Conservation (phyloP, 2,329 filamentous ascomycete genomes). For the Ilyonectria mors-panacis region DNA sequence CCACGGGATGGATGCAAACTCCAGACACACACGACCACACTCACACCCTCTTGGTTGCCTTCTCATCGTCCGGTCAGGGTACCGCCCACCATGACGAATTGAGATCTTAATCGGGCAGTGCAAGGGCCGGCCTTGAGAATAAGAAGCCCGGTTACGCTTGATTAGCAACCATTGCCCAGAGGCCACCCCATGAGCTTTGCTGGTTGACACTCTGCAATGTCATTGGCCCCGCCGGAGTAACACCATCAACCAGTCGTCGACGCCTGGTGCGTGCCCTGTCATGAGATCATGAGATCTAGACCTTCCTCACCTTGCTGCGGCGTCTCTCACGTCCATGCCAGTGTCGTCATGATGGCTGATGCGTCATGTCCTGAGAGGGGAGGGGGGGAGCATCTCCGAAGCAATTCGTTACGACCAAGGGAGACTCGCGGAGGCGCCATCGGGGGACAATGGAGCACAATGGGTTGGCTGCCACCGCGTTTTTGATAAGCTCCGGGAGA, state of each 20-base stretch:
- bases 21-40: slow-evolving; percentile 8
- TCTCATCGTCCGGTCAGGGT: slow-evolving; percentile 16
- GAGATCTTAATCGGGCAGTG: slow-evolving; percentile 47
- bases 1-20: slow-evolving; percentile 5
- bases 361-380: not conserved
- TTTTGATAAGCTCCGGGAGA: slow-evolving; percentile 30
- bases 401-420: not conserved
- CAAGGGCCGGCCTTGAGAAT: slow-evolving; percentile 35
- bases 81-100: slow-evolving; percentile 37
- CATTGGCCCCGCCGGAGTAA: slow-evolving; percentile 39
- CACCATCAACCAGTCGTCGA: slow-evolving; percentile 16
- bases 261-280: not conserved
- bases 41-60: not conserved
- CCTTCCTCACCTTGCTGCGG: not conserved
- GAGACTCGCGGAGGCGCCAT: not conserved
- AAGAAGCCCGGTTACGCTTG: slow-evolving; percentile 35
- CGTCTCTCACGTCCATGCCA: slow-evolving; percentile 5
- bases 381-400: not conserved
- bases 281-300: not conserved
- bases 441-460: not conserved
- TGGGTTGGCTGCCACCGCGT: slow-evolving; percentile 9
- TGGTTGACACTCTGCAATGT: slow-evolving; percentile 9
- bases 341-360: slow-evolving; percentile 5
- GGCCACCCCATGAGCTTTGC: slow-evolving; percentile 7
- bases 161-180: slow-evolving; percentile 45